Evolutionary conservation across 1,284 basidiomycete genomes (phyloP), one percentile per base, ranked within the genome.

Genomic region (Polyporus tsugae): DNA sequence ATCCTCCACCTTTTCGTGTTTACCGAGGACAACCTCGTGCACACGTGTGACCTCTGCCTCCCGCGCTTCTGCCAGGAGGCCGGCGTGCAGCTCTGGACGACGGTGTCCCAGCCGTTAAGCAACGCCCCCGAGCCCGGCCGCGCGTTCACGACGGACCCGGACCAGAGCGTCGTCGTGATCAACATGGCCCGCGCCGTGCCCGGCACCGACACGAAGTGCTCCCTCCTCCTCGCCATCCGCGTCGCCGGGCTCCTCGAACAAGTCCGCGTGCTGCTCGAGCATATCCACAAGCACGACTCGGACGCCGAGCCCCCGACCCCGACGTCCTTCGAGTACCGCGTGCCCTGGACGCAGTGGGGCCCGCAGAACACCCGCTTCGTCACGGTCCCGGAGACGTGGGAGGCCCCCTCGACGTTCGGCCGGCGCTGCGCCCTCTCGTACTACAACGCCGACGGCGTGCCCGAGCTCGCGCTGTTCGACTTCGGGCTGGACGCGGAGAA

Each of bases 361-460:
- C 64, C 64, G 11, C 36, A 35, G 57, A 33, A 33, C 49, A 42
- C 44, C 36, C 58, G 64, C 25, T 53, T 65, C 46, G 11, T 65
- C 36, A 15, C 11, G 4, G 36, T 65, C 6, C 36, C 39, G 35
- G 63, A 64, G 55, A 60, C 58, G 46, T 60, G 64, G 58, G 64
- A 60, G 46, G 59, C 64, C 17, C 64, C 64, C 4, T 41, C 64
- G 36, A 65, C 64, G 17, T 65, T 65, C 29, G 64, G 64, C 64
- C 35, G 58, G 9, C 64, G 64, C 36, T 59, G 36, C 46, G 58
- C 60, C 17, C 38, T 65, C 46, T 22, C 58, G 25, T 60, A 52
- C 59, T 44, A 60, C 44, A 17, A 33, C 38, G 19, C 17, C 19
- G 33, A 52, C 35, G 38, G 58, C 46, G 46, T 25, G 36, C 46